These are phyloP conservation scores for Alternaria ethzedia DNA, from an alignment of 2,329 filamentous ascomycete species.

Conservation along the genomic window DNA sequence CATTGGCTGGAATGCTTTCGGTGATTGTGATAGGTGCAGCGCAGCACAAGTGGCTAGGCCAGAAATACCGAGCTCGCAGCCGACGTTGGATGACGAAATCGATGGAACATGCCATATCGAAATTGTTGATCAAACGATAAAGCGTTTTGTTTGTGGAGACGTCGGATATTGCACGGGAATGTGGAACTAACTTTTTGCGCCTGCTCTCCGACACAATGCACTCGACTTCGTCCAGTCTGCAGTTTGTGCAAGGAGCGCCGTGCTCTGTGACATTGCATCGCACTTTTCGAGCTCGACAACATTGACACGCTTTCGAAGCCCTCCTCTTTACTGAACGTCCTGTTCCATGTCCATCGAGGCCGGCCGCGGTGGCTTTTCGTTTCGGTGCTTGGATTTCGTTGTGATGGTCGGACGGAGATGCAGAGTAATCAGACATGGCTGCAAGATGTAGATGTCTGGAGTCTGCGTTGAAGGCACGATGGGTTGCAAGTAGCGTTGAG, in stretches of 20 bases:
- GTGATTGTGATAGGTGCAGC: constrained; percentile 23
- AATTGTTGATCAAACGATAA: constrained; percentile 15
- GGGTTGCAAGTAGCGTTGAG: constrained; percentile 15
- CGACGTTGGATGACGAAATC: constrained; percentile 34
- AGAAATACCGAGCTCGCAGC: constrained; percentile 17
- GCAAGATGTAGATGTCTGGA: constrained; percentile 19
- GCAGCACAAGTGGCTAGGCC: constrained; percentile 28
- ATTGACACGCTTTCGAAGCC: constrained; percentile 89
- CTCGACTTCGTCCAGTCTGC: constrained; percentile 78
- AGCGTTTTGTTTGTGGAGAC: constrained; percentile 14
- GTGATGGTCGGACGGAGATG: constrained; percentile 43
- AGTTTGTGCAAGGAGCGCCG: constrained; percentile 86
- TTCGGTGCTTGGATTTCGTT: constrained; percentile 54
- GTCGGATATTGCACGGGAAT: constrained; percentile 31
- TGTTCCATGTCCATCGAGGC: constrained; percentile 57
- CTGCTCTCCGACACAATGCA: constrained; percentile 75
- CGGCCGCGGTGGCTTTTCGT: constrained; percentile 64
- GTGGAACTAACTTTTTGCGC: constrained; percentile 75
- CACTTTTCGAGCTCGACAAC: constrained; percentile 87
- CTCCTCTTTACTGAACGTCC: constrained; percentile 74
- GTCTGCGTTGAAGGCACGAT: constrained; percentile 19
- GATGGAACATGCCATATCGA: constrained; percentile 4
- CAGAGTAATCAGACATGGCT: constrained; percentile 49
- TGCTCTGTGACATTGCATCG: constrained; percentile 91
- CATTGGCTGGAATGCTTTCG: constrained; percentile 12